A percentile compares a stretch with the other conserved stretches of the same genome.
Evolutionary conservation across 2,329 filamentous ascomycete genomes (phyloP).

Genomic region (Ophiostoma angusticollis): DNA sequence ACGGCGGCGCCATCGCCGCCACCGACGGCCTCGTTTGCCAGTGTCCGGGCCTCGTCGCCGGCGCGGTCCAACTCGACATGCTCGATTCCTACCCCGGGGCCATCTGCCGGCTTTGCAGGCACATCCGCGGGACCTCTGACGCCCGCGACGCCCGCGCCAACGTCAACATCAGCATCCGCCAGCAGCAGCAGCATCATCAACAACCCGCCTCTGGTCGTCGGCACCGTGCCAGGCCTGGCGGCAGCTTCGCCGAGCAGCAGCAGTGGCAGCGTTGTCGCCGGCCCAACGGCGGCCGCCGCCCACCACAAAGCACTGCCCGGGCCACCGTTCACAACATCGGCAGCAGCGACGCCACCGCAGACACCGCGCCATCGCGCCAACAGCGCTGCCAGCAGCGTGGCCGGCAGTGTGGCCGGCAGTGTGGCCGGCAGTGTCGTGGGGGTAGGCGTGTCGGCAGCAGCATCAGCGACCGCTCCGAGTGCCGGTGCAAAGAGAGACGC

Average conservation of each 20-base stretch:
- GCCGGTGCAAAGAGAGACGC: constrained; percentile 44
- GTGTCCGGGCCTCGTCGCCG: constrained; percentile 61
- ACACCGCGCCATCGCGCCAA: constrained; percentile 57
- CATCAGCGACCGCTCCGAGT: constrained; percentile 6
- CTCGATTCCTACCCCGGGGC: constrained; percentile 60
- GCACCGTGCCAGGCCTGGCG: constrained; percentile 63
- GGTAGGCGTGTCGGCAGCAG: constrained; percentile 14
- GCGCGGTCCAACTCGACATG: constrained; percentile 77
- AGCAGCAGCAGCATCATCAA: constrained; percentile 37
- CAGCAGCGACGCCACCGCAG: constrained; percentile 62
- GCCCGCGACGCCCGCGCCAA: not conserved
- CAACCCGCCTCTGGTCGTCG: constrained; percentile 67
- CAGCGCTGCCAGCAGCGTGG: constrained; percentile 30
- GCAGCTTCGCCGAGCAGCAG: constrained; percentile 44
- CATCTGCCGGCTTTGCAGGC: constrained; percentile 24
- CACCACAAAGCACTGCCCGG: no score
- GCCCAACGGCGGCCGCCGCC: no score
- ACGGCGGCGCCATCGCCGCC: constrained; percentile 45
- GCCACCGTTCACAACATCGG: no score
- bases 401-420: constrained; percentile 32
- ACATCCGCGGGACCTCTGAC: constrained; percentile 15
- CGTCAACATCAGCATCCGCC: not conserved
- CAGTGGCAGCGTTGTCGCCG: not conserved
- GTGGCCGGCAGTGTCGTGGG: constrained; percentile 1
- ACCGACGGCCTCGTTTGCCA: constrained; percentile 40